Conservation (phyloP, 176 grass and related monocot species). For the Avena insularis region DNA sequence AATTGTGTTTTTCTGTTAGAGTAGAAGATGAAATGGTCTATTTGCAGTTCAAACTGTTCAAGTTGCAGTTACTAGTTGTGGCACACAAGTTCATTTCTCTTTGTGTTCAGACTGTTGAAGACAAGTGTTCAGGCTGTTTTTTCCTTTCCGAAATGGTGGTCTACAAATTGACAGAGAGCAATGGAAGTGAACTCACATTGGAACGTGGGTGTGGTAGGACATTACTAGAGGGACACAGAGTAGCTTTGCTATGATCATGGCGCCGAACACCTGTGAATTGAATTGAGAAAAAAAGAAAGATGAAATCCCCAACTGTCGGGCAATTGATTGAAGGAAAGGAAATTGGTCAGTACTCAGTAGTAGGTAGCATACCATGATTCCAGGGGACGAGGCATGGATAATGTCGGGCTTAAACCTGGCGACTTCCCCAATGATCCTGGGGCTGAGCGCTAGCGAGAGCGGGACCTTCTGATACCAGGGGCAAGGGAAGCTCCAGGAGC, state of each 20-base stretch:
- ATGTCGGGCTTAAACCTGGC: conserved; percentile 96
- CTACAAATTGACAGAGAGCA: not conserved
- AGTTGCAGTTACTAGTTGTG: not conserved
- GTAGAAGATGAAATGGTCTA: not conserved
- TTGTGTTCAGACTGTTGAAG: not conserved
- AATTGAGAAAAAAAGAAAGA: not conserved
- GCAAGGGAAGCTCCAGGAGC: conserved; percentile 95
- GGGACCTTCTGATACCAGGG: conserved; percentile 95
- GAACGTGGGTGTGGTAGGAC: conserved; percentile 53
- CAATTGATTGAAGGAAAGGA: not conserved
- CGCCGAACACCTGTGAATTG: conserved; percentile 70
- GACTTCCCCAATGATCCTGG: conserved; percentile 85
- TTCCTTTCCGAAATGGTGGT: not conserved
- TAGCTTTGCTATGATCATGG: conserved; percentile 82
- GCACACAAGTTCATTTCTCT: not conserved
- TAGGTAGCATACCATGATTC: conserved; percentile 77
- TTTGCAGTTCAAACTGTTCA: not conserved
- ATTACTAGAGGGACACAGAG: conserved; percentile 84
- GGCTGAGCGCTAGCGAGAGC: conserved; percentile 87
- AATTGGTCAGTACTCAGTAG: not conserved
- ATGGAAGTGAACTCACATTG: conserved; percentile 59
- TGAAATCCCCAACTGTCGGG: not conserved
- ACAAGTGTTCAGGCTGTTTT: not conserved
- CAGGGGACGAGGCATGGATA: conserved; percentile 90
- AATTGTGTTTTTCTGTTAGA: not conserved